Percentiles rank a stretch among this genome's conserved stretches.
Evolutionary conservation across 352 stramenopile genomes (phyloP).

Genomic region (Pythium coloratum): DNA sequence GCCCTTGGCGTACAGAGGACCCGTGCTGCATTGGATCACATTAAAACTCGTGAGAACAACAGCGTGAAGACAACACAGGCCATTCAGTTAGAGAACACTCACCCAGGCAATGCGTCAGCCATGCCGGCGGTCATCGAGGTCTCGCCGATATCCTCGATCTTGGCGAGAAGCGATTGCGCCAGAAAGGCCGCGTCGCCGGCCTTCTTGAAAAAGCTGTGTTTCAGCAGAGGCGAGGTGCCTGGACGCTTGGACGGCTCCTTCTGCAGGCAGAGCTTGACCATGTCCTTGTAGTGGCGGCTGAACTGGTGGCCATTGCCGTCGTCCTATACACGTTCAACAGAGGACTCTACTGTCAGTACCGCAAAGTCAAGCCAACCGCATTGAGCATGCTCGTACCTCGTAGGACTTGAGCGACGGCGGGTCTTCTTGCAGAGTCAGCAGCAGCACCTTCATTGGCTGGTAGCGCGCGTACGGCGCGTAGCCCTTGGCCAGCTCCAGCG

Average conservation of each 20-base stretch:
- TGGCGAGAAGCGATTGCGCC: constrained; percentile 61
- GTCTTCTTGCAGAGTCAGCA: constrained; percentile 96
- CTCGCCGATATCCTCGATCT: constrained; percentile 88
- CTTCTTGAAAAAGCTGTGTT: constrained; percentile 91
- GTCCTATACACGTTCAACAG: constrained; percentile 39
- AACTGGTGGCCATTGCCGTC: constrained; percentile 84
- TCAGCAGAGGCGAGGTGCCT: constrained; percentile 77
- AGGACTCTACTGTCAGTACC: background rate
- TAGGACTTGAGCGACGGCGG: constrained; percentile 91
- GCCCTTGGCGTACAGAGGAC: constrained; percentile 80
- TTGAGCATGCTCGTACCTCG: constrained; percentile 46
- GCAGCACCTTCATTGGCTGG: constrained; percentile 98
- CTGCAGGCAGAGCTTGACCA: constrained; percentile 88
- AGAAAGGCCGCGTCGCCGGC: constrained; percentile 70
- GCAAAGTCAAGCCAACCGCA: constrained; percentile 5
- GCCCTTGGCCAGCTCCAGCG: constrained; percentile 97
- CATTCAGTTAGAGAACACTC: constrained; percentile 16
- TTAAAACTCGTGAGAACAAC: background rate
- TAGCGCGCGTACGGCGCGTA: constrained; percentile 98
- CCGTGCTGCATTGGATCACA: constrained; percentile 40
- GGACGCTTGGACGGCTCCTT: constrained; percentile 87
- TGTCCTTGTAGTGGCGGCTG: constrained; percentile 84
- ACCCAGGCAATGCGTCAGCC: constrained; percentile 80
- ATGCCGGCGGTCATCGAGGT: constrained; percentile 85
- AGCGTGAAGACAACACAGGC: background rate